Conservation (phyloP, 352 stramenopile genomes). For the Pythium guiyangense region DNA sequence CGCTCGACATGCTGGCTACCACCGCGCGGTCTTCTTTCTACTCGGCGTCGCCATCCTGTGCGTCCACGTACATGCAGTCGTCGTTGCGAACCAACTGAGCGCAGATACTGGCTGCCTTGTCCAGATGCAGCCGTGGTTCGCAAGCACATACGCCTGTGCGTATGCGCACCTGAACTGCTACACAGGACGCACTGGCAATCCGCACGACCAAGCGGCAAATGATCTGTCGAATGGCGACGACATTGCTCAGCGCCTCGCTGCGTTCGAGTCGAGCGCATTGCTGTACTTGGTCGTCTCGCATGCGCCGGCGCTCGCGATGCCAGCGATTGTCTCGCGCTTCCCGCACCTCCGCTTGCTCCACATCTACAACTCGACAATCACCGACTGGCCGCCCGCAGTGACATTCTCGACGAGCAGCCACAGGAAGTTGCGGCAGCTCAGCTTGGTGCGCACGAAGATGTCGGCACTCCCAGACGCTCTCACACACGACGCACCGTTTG, state of each 20-base stretch:
- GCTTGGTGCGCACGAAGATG: constrained; percentile 4
- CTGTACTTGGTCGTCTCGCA: constrained; percentile 18
- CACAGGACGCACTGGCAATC: not conserved
- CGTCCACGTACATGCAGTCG: not conserved
- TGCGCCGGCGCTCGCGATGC: constrained; percentile 14
- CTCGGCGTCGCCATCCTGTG: constrained; percentile 2
- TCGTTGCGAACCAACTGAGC: not conserved
- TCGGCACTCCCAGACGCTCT: constrained; percentile 5
- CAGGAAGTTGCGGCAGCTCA: constrained; percentile 1
- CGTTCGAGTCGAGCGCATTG: constrained; percentile 10
- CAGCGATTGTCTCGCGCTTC: constrained; percentile 9
- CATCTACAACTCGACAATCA: constrained; percentile 23
- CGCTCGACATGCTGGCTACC: not conserved
- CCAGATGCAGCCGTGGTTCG: constrained; percentile 19
- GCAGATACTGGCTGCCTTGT: constrained; percentile 2
- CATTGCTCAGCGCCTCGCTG: not conserved
- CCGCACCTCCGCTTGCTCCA: constrained; percentile 13
- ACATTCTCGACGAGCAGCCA: constrained; percentile 2
- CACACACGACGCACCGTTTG: constrained; percentile 6
- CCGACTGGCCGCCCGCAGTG: constrained; percentile 12
- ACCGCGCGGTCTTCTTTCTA: constrained; percentile 3
- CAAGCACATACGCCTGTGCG: constrained; percentile 14
- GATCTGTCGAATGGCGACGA: not conserved
- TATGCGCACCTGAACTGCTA: constrained; percentile 19
- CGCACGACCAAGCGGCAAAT: not conserved